Evolutionary conservation across 2,329 filamentous ascomycete species (phyloP).

Genomic region (Aspergillus spinulosporus): DNA sequence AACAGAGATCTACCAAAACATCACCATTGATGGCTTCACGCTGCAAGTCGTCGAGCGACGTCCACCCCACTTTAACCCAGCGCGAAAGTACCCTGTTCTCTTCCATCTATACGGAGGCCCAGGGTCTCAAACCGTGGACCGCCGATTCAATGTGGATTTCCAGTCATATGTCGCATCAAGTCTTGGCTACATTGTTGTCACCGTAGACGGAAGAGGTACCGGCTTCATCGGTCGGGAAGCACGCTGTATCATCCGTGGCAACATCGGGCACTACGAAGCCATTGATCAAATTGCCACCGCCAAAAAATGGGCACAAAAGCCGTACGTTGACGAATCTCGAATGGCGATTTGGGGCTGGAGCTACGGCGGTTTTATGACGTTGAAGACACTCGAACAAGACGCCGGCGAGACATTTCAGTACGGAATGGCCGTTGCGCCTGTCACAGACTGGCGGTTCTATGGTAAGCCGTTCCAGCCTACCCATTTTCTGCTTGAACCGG

Average conservation of each 20-base stretch:
- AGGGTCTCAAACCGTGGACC: constrained; percentile 83
- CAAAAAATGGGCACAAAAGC: constrained; percentile 75
- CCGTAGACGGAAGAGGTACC: constrained; percentile 89
- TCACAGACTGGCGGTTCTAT: constrained; percentile 98
- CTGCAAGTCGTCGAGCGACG: constrained; percentile 78
- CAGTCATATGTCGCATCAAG: constrained; percentile 82
- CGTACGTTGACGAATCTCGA: constrained; percentile 77
- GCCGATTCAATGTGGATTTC: constrained; percentile 81
- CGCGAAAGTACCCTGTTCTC: constrained; percentile 86
- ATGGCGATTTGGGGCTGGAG: constrained; percentile 99
- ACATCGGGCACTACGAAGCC: constrained; percentile 82
- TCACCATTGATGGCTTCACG: constrained; percentile 78
- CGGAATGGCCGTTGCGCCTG: constrained; percentile 95
- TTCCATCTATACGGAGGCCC: constrained; percentile 96
- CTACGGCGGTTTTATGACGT: constrained; percentile 90
- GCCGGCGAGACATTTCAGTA: constrained; percentile 89
- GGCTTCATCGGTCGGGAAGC: constrained; percentile 84
- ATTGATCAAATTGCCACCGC: constrained; percentile 89
- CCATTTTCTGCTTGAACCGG: too few species aligned
- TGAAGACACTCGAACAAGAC: constrained; percentile 92
- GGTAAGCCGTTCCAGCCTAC: constrained; percentile 39
- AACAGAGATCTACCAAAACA: constrained; percentile 75
- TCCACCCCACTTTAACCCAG: constrained; percentile 81
- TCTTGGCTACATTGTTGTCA: constrained; percentile 91
- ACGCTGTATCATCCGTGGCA: constrained; percentile 76